phyloP scores from a whole-genome alignment of 2,329 filamentous ascomycete species.

The Ceratocystis destructans region DNA sequence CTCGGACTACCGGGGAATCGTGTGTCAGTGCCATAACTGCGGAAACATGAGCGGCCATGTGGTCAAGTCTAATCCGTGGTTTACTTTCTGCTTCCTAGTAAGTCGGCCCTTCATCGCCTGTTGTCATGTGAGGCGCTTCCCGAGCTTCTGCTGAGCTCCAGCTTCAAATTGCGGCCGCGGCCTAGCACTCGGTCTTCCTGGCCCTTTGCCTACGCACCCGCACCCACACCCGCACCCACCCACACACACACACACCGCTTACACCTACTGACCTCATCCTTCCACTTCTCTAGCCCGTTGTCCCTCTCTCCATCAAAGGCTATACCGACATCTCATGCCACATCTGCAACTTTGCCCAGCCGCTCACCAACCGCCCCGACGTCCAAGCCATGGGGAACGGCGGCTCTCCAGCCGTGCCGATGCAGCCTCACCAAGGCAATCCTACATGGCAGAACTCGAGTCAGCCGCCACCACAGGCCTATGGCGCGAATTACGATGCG shows the following conservation, averaged over 20 bases:
- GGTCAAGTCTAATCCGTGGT: slow-evolving; percentile 55
- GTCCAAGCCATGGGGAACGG: slow-evolving; percentile 39
- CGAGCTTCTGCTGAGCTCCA: background rate
- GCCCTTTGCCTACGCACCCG: slow-evolving; percentile 59
- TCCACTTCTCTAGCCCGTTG: slow-evolving; percentile 39
- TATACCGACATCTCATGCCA: slow-evolving; percentile 59
- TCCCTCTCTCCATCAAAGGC: slow-evolving; percentile 55
- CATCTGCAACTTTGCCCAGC: slow-evolving; percentile 64
- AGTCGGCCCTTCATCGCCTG: slow-evolving; percentile 22
- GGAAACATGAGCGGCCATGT: slow-evolving; percentile 48
- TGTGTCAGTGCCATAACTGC: slow-evolving; percentile 53
- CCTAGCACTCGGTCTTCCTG: slow-evolving; percentile 8
- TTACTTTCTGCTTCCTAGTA: slow-evolving; percentile 66
- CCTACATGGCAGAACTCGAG: slow-evolving; percentile 26
- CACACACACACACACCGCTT: slow-evolving; percentile 34
- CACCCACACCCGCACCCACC: slow-evolving; percentile 39
- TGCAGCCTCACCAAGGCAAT: slow-evolving; percentile 17
- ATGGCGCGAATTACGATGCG: slow-evolving; percentile 19
- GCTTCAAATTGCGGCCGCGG: slow-evolving; percentile 19
- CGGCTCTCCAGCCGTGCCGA: slow-evolving; percentile 24
- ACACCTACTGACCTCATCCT: slow-evolving; percentile 20
- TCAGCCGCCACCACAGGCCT: slow-evolving; percentile 19
- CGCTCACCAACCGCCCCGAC: slow-evolving; percentile 43
- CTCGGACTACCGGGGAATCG: slow-evolving; percentile 46
- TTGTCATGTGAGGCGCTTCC: background rate